phyloP scores from a whole-genome alignment of 1,139 yeast species.

The Meyerozyma sp. region DNA sequence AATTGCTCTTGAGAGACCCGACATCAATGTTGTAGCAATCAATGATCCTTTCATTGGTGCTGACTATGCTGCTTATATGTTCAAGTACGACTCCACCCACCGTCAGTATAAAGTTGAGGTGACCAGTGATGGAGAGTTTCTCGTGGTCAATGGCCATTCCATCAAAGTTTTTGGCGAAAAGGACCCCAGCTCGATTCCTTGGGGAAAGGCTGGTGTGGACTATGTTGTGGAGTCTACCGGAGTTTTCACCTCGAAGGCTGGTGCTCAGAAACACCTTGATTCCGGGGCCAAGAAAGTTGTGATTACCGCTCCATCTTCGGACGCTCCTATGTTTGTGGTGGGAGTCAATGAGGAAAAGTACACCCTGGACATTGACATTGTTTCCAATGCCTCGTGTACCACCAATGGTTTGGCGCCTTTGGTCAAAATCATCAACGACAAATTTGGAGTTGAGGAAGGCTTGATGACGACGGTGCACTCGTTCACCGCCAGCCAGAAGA shows the following conservation, averaged over 20 bases:
- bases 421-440: constrained; percentile 77
- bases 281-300: constrained; percentile 90
- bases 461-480: constrained; percentile 90
- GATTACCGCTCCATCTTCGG: constrained; percentile 84
- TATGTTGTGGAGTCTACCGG: constrained; percentile 86
- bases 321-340: constrained; percentile 84
- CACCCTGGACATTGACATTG: constrained; percentile 63
- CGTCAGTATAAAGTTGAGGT: constrained; percentile 72
- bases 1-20: constrained; percentile 66
- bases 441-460: constrained; percentile 80
- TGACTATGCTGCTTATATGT: constrained; percentile 83
- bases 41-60: constrained; percentile 81
- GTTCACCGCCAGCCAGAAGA: constrained; percentile 86
- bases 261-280: constrained; percentile 74
- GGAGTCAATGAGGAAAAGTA: constrained; percentile 78
- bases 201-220: constrained; percentile 76
- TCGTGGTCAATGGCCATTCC: constrained; percentile 64
- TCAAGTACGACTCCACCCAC: constrained; percentile 86
- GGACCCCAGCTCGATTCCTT: constrained; percentile 76
- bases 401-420: constrained; percentile 88
- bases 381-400: constrained; percentile 87
- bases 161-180: constrained; percentile 69
- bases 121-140: constrained; percentile 46
- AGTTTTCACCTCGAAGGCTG: constrained; percentile 74
- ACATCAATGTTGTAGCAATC: constrained; percentile 73